Base-by-base conservation (phyloP, 345 rosid species). In the Cardamine occulta region DNA sequence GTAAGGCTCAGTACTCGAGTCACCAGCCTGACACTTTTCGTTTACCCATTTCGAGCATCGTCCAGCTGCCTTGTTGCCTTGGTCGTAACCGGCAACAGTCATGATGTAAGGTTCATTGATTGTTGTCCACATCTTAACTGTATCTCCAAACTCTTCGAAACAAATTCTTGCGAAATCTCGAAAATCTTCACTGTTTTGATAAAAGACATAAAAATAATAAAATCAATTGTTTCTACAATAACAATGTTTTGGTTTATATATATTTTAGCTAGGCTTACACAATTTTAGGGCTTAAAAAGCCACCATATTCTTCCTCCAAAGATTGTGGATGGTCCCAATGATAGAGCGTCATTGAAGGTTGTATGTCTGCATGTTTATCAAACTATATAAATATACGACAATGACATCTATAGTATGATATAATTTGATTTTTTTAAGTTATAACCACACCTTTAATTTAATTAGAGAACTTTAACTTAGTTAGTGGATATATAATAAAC, bases 311-410 rank as follows among this genome's bases (percentile, higher is more conserved):
- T 2, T 85, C 87, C 66, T 83, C 86, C 65, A 87, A 39, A 52
- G 82, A 51, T 54, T 77, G 87, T 58, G 87, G 91, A 32, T 80
- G 83, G 55, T 87, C 88, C 87, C 86, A 85, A 2, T 87, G 91
- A 37, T 82, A 87, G 13, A 85, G 73, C 1, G 90, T 85, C 54
- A 81, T 69, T 17, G 84, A 81, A 54, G 86, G 87, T 44, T 85
- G 77, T 34, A 85, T 77, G 24, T 62, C 87, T 85, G 76, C 54
- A 73, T 39, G 19, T 14, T 42, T 8, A 28, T 51, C 3, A 24
- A 6, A 24, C 48, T 5, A 63, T 54, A 31, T 31, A 66, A 48
- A 28, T n/a, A 66, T 51, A 31, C 29, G 23, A 28, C 23, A 52
- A 35, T 11, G 19, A 11, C 24, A 42, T 44, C 2, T 26, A n/a